Evolutionary conservation across 2,329 filamentous ascomycete genomes (phyloP).

Genomic region (Cryphonectria japonica): DNA sequence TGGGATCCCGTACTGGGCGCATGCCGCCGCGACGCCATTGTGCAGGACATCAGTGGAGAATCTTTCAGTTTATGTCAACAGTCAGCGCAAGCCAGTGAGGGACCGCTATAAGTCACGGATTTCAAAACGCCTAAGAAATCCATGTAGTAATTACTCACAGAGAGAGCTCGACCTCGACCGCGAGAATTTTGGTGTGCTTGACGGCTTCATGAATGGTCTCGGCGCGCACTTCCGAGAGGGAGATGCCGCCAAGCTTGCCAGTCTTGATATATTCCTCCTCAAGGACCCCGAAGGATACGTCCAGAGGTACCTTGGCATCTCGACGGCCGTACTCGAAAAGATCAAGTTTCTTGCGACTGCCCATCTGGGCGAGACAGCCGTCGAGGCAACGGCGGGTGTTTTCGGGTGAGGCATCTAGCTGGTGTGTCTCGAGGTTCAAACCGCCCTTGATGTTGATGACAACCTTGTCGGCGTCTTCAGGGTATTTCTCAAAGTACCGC

Average conservation of each 20-base stretch:
- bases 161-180: slow-evolving; percentile 58
- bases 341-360: slow-evolving; percentile 60
- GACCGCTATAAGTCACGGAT: not conserved
- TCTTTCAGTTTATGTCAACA: not conserved
- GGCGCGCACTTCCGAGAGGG: slow-evolving; percentile 53
- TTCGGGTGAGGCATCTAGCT: slow-evolving; percentile 55
- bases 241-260: slow-evolving; percentile 54
- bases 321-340: slow-evolving; percentile 62
- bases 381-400: slow-evolving; percentile 61
- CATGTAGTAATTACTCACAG: slow-evolving; percentile 39
- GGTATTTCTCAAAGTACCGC: slow-evolving; percentile 64
- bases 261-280: slow-evolving; percentile 53
- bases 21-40: slow-evolving; percentile 54
- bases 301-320: slow-evolving; percentile 53
- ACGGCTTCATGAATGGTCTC: slow-evolving; percentile 52
- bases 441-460: slow-evolving; percentile 61
- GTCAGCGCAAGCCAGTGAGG: not conserved
- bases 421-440: slow-evolving; percentile 29
- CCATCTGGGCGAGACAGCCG: slow-evolving; percentile 53
- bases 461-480: slow-evolving; percentile 64
- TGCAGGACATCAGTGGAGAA: slow-evolving; percentile 47
- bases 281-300: slow-evolving; percentile 46
- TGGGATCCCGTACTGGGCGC: slow-evolving; percentile 56
- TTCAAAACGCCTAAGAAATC: too few relatives aligned
- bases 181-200: slow-evolving; percentile 47